Evolutionary conservation across 345 rosid species (phyloP).

Genomic region (Brassica incana): DNA sequence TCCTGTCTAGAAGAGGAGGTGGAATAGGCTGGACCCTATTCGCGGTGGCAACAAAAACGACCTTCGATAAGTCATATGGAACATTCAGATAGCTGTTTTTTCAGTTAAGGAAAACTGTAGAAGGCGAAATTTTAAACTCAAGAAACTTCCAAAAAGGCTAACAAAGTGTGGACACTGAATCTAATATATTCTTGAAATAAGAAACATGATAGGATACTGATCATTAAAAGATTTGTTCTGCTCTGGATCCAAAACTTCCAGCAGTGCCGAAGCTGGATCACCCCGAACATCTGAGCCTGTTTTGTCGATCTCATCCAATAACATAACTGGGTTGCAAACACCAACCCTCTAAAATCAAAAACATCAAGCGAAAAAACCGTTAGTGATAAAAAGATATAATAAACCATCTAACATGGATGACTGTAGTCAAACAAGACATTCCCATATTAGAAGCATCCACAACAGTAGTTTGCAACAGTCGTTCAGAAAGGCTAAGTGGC

Average conservation of each 20-base stretch:
- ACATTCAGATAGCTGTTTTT: conserved; percentile 83
- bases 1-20: conserved; percentile 91
- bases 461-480: background rate
- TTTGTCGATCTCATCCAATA: conserved; percentile 97
- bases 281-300: conserved; percentile 98
- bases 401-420: conserved; percentile 13
- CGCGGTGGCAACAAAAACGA: conserved; percentile 93
- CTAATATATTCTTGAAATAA: background rate
- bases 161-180: background rate
- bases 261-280: conserved; percentile 97
- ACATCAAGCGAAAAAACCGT: conserved; percentile 15
- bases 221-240: conserved; percentile 91
- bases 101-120: conserved; percentile 53
- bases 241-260: conserved; percentile 99
- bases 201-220: conserved; percentile 77
- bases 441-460: conserved; percentile 8
- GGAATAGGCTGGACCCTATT: conserved; percentile 94
- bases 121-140: conserved; percentile 8
- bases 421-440: conserved; percentile 1
- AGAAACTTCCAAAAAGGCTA: background rate
- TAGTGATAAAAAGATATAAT: background rate
- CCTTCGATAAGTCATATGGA: conserved; percentile 97
- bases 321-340: conserved; percentile 96
- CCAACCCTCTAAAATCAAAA: conserved; percentile 75
- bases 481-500: background rate